Evolutionary conservation across 2,329 filamentous ascomycete genomes (phyloP), one percentile per base, ranked within the genome.

Genomic region (Helminthosporium solani): DNA sequence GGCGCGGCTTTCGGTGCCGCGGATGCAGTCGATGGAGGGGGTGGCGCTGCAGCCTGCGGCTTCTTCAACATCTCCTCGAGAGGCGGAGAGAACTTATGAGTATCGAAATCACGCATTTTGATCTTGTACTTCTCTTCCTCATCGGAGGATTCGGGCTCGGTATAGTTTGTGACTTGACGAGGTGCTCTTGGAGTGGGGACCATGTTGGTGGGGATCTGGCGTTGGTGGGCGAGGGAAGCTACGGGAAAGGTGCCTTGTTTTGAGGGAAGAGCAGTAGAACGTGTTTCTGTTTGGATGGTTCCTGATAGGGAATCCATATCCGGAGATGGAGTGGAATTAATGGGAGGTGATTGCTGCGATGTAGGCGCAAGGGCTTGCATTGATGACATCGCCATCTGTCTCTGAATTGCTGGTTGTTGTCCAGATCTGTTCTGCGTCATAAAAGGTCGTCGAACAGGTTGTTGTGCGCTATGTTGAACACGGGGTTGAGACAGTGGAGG

Each of bases 181-280:
- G 43, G 43, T 6, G 50, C 46, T 14, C 53, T 34, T n/a, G 56
- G 45, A n/a, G 54, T 57, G 12, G 54, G 52, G 11, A 42, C 33
- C 36, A 53, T 56, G 37, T 59, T 59, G 3, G 52, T 44, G 3
- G 56, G 56, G 15, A 43, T 37, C 34, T 59, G 56, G 3, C 25
- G 37, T 23, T 33, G 42, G 11, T 44, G 25, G n/a, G 23, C 4
- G 7, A 34, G 34, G 11, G 50, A 51, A 1, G 46, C 34, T 15
- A 45, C 42, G n/a, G 47, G 47, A 21, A 54, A 53, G 21, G 39
- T 35, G 6, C 35, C 11, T 37, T 41, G 42, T 14, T 14, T 20
- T 3, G 30, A 3, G 9, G 34, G 35, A 21, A 16, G n/a, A 18
- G 16, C 16, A 2, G 34, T 31, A 6, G 31, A 21, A 18, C 14